Evolutionary conservation across 73 alveolate genomes (phyloP), one percentile per base, ranked within the genome.

Genomic region (Paramecium sonneborni): DNA sequence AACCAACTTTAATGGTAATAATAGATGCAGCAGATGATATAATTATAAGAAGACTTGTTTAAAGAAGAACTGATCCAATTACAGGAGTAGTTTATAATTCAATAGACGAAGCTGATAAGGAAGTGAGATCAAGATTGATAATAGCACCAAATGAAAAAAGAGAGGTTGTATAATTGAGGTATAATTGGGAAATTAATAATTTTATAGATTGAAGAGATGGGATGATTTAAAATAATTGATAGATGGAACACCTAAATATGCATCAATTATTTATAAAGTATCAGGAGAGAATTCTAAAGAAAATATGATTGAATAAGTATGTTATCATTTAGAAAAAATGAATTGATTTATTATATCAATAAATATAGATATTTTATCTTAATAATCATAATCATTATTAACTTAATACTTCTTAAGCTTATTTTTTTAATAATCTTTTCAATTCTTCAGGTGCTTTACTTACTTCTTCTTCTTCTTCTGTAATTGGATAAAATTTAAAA

Each of bases 1-100:
- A 85, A 0, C 99, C 99, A 11, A 92, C 99, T 18, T 85, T 94
- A 44, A 97, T 97, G 5, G 88, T 93, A 39, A 82, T 95, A 41
- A 79, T 97, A 20, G 99, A 97, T 55, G 85, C 95, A 48, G 76
- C 95, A 9, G 97, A 96, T 46, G 96, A 93, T 21, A 92, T 86
- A 12, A 72, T 95, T 28, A 20, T 76, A 21, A 84, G 94, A 58
- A 88, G 98, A 39, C 86, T 96, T 30, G 57, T 85, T 26, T 70
- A 95, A 76, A 41, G 97, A 38, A 93, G 95, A 76, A 92, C 94
- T 28, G 98, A 97, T 92, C 98, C 99, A 14, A 72, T 67, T 1
- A 92, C 97, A 6, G 99, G 98, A 14, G 52, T 23, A 8, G 28
- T 38, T 35, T 96, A 95, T 70, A 23, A 84, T 23, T 74, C 85